Base-by-base conservation (phyloP, 1,139 yeast genomes). In the Suhomyces terraborum region DNA sequence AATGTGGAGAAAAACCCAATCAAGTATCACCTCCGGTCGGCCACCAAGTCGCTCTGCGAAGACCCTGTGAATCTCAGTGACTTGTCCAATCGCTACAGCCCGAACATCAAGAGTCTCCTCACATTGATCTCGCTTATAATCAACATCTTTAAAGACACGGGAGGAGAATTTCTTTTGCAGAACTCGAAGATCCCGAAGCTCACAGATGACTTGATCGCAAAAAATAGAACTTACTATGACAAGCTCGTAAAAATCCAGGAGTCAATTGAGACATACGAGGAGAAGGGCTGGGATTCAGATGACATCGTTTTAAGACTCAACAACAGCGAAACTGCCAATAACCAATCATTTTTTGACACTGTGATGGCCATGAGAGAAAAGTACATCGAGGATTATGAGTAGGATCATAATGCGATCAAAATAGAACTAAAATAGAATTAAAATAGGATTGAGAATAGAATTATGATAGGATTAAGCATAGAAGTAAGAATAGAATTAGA, bases 1-100 rank as follows among this genome's bases (percentile, higher is more conserved):
- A 69, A 71, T 30, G 77, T 78, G 22, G 80, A 76, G 48, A 49
- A 47, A 12, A 65, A 77, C 48, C 83, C 83, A 1, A 61, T 75
- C 23, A 65, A 64, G 43, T 78, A 73, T 48, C 83, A 78, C 43
- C 61, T 77, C 20, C 58, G 82, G 25, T 65, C 80, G 0, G 49
- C 61, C 2, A 58, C 72, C 5, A 69, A 73, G 44, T 56, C 57
- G 13, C 55, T 77, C 33, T 67, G 75, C 10, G 55, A 45, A 1
- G 55, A 62, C 16, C 72, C 77, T 2, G 63, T 67, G 8, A 62
- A 69, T 32, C 59, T 69, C 45, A 49, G 56, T n/a, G 73, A 73
- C 19, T 59, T 76, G 28, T 56, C 65, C 10, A 59, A 58, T 33
- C 49, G 53, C 20, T 52, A 63, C 43, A 45, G 54, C 4, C 34